These are phyloP conservation scores for Claviceps quebecensis DNA, from an alignment of 2,329 filamentous ascomycete species.

Conservation along the genomic window DNA sequence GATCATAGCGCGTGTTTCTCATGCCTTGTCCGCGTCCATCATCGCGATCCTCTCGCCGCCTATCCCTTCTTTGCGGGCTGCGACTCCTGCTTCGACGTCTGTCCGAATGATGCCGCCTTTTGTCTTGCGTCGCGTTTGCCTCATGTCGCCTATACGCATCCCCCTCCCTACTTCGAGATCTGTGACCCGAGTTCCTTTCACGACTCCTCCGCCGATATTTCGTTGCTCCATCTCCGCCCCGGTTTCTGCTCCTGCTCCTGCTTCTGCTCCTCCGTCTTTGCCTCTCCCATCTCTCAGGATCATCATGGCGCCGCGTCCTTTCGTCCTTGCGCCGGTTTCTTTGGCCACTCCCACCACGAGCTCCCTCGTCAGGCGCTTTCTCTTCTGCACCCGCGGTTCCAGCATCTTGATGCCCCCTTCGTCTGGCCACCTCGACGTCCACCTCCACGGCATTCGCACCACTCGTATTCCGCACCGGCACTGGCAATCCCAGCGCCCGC, in stretches of 20 bases:
- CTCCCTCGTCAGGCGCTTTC: constrained; percentile 9
- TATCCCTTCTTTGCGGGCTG: constrained; percentile 6
- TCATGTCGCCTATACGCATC: constrained; percentile 4
- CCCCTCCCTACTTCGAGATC: constrained; percentile 7
- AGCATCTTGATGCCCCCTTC: constrained; percentile 18
- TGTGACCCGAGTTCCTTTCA: constrained; percentile 6
- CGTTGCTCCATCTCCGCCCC: constrained; percentile 16
- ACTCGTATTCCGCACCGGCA: constrained; percentile 43
- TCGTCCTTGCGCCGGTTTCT: constrained; percentile 11
- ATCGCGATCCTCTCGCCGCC: constrained; percentile 9
- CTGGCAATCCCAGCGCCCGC: constrained; percentile 64
- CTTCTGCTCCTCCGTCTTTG: constrained; percentile 21
- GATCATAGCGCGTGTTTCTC: constrained; percentile 10
- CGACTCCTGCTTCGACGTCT: constrained; percentile 3
- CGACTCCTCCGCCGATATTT: constrained; percentile 15
- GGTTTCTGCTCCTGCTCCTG: constrained; percentile 13
- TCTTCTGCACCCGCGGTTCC: constrained; percentile 7
- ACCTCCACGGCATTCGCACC: constrained; percentile 49
- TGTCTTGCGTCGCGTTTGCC: constrained; percentile 2
- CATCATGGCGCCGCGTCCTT: constrained; percentile 17
- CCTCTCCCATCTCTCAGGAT: constrained; percentile 18
- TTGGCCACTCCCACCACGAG: neutral
- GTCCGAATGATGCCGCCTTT: constrained; percentile 4
- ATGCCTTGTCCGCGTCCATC: constrained; percentile 2
- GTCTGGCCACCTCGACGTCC: constrained; percentile 32